Conservation (phyloP, 345 rosid genomes). For the Camelina hispida region DNA sequence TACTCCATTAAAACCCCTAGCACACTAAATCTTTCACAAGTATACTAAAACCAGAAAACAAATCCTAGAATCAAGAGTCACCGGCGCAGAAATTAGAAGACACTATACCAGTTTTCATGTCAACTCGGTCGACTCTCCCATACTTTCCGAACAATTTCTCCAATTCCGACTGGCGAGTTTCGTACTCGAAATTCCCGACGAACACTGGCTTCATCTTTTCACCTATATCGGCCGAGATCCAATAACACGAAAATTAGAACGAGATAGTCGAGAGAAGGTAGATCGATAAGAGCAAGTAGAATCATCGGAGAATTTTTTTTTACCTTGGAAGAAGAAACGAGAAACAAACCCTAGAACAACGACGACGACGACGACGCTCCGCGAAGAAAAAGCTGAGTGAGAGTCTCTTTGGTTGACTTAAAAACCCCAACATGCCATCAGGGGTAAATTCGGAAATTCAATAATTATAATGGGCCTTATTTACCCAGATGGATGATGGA, state of each 20-base stretch:
- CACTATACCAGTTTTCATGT: slow-evolving; percentile 79
- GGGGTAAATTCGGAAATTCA: slow-evolving; percentile 8
- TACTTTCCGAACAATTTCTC: slow-evolving; percentile 73
- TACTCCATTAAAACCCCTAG: slow-evolving; percentile 25
- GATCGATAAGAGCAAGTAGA: neutral
- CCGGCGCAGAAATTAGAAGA: neutral
- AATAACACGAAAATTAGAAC: neutral
- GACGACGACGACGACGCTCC: slow-evolving; percentile 19
- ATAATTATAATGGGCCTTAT: slow-evolving; percentile 5
- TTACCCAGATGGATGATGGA: neutral
- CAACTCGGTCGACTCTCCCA: slow-evolving; percentile 75
- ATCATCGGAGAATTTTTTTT: neutral
- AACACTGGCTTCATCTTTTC: slow-evolving; percentile 69
- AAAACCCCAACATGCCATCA: neutral
- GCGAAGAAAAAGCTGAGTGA: neutral
- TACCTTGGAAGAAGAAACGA: slow-evolving; percentile 23
- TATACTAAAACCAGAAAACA: neutral
- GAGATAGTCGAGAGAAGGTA: neutral
- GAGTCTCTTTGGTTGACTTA: neutral
- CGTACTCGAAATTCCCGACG: slow-evolving; percentile 81
- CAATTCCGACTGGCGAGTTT: slow-evolving; percentile 77
- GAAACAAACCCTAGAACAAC: slow-evolving; percentile 29
- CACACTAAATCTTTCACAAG: neutral
- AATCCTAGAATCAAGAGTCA: neutral
- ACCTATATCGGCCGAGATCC: slow-evolving; percentile 4